Conservation (phyloP, 2,329 filamentous ascomycete species). For the Colletotrichum acutatum region DNA sequence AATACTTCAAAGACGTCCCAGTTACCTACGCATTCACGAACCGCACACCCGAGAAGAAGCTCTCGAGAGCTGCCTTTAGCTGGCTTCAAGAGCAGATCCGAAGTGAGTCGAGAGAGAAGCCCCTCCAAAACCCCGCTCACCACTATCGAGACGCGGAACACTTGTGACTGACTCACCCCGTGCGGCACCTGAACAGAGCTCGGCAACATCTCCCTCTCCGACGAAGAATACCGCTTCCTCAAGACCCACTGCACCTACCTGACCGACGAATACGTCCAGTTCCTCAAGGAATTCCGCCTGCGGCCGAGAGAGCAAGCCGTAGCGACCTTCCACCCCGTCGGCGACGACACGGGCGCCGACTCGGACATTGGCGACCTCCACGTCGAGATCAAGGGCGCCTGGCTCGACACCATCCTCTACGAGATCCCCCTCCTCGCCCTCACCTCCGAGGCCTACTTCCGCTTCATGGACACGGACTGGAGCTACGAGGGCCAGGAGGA, state of each 20-base stretch:
- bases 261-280: slow-evolving; percentile 79
- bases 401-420: slow-evolving; percentile 97
- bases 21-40: slow-evolving; percentile 97
- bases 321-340: slow-evolving; percentile 71
- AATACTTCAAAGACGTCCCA: slow-evolving; percentile 84
- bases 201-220: slow-evolving; percentile 80
- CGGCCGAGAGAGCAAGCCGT: slow-evolving; percentile 83
- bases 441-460: slow-evolving; percentile 96
- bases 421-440: slow-evolving; percentile 94
- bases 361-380: slow-evolving; percentile 79
- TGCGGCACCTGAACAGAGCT: slow-evolving; percentile 67
- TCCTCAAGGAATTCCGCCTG: slow-evolving; percentile 83
- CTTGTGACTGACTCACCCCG: slow-evolving; percentile 25
- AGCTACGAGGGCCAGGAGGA: slow-evolving; percentile 87
- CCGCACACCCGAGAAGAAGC: slow-evolving; percentile 91
- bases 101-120: slow-evolving; percentile 60
- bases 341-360: slow-evolving; percentile 69
- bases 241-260: slow-evolving; percentile 84
- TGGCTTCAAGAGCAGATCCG: slow-evolving; percentile 89
- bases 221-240: slow-evolving; percentile 84
- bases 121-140: slow-evolving; percentile 2
- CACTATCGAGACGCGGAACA: neutral
- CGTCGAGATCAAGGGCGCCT: slow-evolving; percentile 82
- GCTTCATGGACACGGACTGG: slow-evolving; percentile 95
- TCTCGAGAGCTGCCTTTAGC: slow-evolving; percentile 82